Base-by-base conservation (phyloP, 148 eudicot genomes). In the Polygonum maritimum region DNA sequence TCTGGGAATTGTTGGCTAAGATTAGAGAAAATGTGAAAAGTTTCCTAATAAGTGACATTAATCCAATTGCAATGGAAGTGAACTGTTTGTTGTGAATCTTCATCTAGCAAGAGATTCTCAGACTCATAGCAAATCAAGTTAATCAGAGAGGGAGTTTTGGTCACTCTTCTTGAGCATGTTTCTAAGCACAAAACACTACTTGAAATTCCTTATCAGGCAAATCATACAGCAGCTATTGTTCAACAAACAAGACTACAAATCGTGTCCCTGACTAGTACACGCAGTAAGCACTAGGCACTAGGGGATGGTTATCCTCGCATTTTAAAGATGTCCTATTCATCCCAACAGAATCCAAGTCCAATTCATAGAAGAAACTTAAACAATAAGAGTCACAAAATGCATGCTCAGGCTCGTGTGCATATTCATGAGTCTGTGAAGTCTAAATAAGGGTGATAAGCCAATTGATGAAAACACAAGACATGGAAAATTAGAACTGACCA, bases 401-500 rank as follows among this genome's bases (percentile, higher is more conserved):
- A 16, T 52, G 58, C 19, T 52, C 58, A 52, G n/a, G 19, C 58
- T 44, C 47, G 47, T 44, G 9, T 44, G 47, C 47, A 44, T 44
- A 44, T 7, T 7, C 47, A 44, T 44, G 47, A 44, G 47, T 44
- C 10, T 44, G n/a, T 51, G 6, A 5, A 51, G 55, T 51, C 19
- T n/a, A 51, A 4, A 51, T n/a, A 51, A 18, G 19, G 9, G 9
- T 7, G 55, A 51, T 9, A 16, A 51, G 6, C 5, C 10, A 51
- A 51, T 51, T 16, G 55, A 18, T 51, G 39, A 26, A 31, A 60
- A 12, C 15, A 31, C 36, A 67, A 35, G 41, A 36, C 69, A 57
- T 9, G n/a, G n/a, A 57, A 39, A 41, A 35, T 75, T 39, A 18
- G 18, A 52, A 79, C 84, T 79, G 79, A 84, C 87, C 44, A 49